Evolutionary conservation across 192 early-diverging fungal genomes (phyloP).

Genomic region (Haplosporangium gracile): DNA sequence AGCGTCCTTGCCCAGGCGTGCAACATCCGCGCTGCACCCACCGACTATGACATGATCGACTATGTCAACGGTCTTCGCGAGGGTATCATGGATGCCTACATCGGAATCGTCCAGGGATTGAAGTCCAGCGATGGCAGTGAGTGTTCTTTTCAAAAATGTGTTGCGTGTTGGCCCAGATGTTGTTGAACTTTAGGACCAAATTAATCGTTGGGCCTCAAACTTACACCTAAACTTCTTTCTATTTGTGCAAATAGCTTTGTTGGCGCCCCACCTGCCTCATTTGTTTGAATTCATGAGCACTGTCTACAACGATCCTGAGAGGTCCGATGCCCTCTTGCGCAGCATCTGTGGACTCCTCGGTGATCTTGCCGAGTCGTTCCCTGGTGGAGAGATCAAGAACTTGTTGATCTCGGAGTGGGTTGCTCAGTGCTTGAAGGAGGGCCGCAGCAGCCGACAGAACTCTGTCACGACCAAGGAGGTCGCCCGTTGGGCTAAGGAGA

Average conservation of each 20-base stretch:
- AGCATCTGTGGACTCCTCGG: conserved; percentile 91
- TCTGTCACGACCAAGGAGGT: conserved; percentile 70
- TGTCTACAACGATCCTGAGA: conserved; percentile 72
- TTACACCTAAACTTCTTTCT: conserved; percentile 7
- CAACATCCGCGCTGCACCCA: conserved; percentile 69
- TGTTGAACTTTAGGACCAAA: not conserved
- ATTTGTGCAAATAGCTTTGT: conserved; percentile 65
- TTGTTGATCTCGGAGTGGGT: conserved; percentile 85
- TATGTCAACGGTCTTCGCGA: conserved; percentile 89
- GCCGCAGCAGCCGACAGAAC: conserved; percentile 69
- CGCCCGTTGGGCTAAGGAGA: conserved; percentile 78
- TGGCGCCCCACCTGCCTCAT: conserved; percentile 71
- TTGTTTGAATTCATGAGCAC: conserved; percentile 86
- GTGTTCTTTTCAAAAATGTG: not conserved
- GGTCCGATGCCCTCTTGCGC: conserved; percentile 76
- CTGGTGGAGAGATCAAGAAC: conserved; percentile 76
- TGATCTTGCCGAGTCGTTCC: conserved; percentile 94
- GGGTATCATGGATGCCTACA: conserved; percentile 94
- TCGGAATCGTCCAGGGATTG: conserved; percentile 96
- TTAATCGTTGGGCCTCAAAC: not conserved
- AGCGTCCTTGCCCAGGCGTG: conserved; percentile 88
- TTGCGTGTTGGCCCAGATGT: not conserved
- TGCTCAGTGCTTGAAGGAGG: conserved; percentile 79
- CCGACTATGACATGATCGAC: conserved; percentile 86
- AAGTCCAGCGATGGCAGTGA: conserved; percentile 80